phyloP scores from a whole-genome alignment of 2,329 filamentous ascomycete genomes.

The Penicillium sp. region DNA sequence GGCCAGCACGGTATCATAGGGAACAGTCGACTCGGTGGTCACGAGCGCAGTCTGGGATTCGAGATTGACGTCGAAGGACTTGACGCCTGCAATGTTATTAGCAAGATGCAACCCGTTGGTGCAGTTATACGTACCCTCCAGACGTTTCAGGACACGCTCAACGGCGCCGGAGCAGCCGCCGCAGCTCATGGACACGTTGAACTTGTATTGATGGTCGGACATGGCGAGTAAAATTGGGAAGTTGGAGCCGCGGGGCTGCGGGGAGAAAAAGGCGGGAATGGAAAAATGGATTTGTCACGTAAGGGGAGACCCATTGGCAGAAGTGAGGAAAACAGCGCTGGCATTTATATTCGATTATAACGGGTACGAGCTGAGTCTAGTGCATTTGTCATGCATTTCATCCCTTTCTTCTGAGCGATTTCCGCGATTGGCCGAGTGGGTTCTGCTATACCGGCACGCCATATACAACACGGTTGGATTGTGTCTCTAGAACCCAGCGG shows the following conservation, averaged over 20 bases:
- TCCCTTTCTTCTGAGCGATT: constrained; percentile 17
- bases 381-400: neutral
- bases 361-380: neutral
- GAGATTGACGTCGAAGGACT: constrained; percentile 82
- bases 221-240: constrained; percentile 47
- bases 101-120: neutral
- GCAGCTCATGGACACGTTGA: constrained; percentile 92
- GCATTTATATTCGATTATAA: neutral
- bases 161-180: constrained; percentile 94
- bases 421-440: constrained; percentile 15
- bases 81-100: constrained; percentile 62
- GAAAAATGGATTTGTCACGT: neutral
- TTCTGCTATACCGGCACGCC: neutral
- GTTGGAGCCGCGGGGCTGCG: constrained; percentile 9
- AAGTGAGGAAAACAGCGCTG: neutral
- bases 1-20: constrained; percentile 76
- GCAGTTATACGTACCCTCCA: constrained; percentile 66
- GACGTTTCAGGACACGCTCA: constrained; percentile 86
- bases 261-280: constrained; percentile 1
- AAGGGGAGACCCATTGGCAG: neutral
- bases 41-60: constrained; percentile 81
- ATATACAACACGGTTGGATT: neutral
- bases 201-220: constrained; percentile 88
- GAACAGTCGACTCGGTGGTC: constrained; percentile 64
- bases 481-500: constrained; percentile 39